Conservation (phyloP, 306 rosid species). For the Medicago lupulina region DNA sequence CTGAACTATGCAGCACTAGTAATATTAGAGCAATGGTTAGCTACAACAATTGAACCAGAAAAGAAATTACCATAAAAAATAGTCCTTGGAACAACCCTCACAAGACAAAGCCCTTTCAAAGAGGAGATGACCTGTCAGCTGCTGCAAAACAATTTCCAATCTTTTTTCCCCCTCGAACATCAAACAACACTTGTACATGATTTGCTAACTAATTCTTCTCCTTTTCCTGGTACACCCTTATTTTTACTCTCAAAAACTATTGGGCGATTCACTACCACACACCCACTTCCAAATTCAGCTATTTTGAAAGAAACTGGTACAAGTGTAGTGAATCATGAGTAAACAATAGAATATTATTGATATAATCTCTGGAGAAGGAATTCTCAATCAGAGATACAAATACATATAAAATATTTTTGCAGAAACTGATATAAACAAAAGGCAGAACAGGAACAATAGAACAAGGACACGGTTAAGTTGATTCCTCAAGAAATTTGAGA, state of each 20-base stretch:
- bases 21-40: background rate
- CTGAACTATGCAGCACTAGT: constrained; percentile 2
- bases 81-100: background rate
- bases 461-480: no score
- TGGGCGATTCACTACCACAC: background rate
- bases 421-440: no score
- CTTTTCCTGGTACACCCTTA: background rate
- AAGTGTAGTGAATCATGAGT: no score
- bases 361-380: background rate
- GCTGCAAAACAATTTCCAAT: constrained; percentile 4
- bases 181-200: background rate
- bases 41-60: background rate
- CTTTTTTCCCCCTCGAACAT: background rate
- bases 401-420: no score
- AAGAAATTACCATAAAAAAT: background rate
- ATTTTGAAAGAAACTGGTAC: background rate
- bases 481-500: no score
- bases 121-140: constrained; percentile 14
- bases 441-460: no score
- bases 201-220: background rate
- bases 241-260: background rate
- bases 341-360: no score
- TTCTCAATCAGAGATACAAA: no score
- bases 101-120: background rate
- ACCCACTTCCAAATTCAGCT: background rate